Base-by-base conservation (phyloP, 2,329 filamentous ascomycete genomes). In the Catunica adiposa region DNA sequence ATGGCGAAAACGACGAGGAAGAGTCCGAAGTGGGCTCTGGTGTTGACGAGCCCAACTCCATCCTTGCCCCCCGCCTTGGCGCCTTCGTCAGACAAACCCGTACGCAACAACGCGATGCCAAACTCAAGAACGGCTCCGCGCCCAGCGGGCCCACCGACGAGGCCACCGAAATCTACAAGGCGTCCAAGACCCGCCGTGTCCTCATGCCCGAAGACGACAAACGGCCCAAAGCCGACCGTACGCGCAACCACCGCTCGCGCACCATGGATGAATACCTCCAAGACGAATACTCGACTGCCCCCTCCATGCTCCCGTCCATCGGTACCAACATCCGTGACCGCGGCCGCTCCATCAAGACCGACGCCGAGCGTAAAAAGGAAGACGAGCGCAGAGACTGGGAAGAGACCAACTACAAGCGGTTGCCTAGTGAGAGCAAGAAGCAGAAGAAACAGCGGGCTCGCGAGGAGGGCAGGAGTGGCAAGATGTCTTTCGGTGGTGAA, bases 231-330 rank as follows among this genome's bases (percentile, higher is more conserved):
- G 75, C 80, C 57, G 79, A 83, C 59, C 80, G 80, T 60, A 78
- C 79, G 44, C 74, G 78, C 44, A 78, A 80, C 2, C 75, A 78
- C 59, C 86, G 86, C 65, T 95, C 89, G 0, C 81, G 82, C 50
- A 88, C 89, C 0, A 81, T 98, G 65, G 89, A 97, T 65, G 90
- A 97, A 64, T 98, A 94, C 64, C 80, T 98, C 60, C 80, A 78
- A 52, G 82, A 85, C 17, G 92, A 98, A 68, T 75, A 97, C 58
- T 89, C 88, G 0, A 70, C 77, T 4, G 87, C 87, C 1, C 92
- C 92, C 1, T 69, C 87, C 57, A 86, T 89, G 1, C 79, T 94
- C 66, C 89, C 90, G 55, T 94, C 85, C 62, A 94, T 98, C 63
- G 94, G 92, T 59, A 92, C 86, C 56, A 95, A 86, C 17, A 94